Evolutionary conservation across 371 early-diverging fungal species (phyloP), one percentile per base, ranked within the genome.

Genomic region (Parasitella parasitica): DNA sequence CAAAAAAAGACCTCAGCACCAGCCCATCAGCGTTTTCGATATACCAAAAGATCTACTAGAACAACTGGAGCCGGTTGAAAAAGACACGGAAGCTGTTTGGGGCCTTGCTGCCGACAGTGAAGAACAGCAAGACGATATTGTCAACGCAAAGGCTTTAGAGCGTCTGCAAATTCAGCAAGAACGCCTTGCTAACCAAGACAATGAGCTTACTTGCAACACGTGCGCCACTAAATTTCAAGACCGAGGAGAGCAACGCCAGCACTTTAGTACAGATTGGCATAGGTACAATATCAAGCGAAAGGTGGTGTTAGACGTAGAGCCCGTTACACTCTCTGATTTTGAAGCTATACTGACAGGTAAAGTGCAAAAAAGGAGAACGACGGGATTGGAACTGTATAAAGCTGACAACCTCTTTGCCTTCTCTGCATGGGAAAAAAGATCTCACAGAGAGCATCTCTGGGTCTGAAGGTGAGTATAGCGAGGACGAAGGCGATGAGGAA

Each of bases 211-310:
- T 18, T 94, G 95, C 63, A 79, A 87, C 26, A 85, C 93, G 8
- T 98, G 99, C 77, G 90, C 94, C 57, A 89, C 93, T 9, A 88
- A 88, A 7, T 97, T 98, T 76, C 73, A 83, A 57, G 70, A 73
- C 16, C 89, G 95, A 8, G 92, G 93, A 36, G 78, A 86, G 50
- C 98, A 97, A 75, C 78, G 97, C 38, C 78, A 79, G 15, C 99
- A 99, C 72, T 94, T 95, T 76, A 86, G 88, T 9, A 88, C 91
- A 11, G 98, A 99, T 78, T 99, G 97, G 97, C 99, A 98, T 73
- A 78, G 97, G 32, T 99, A 98, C 83, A 99, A 99, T 75, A 82
- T 98, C 28, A 97, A 97, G 78, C 86, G 97, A 57, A 95, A 94
- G 67, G 88, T 96, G 18, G 95, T 76, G 39, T 57, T 75, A 1